These are phyloP conservation scores for Jaltomata sinuosa DNA, from an alignment of 257 asterid species.

Conservation along the genomic window DNA sequence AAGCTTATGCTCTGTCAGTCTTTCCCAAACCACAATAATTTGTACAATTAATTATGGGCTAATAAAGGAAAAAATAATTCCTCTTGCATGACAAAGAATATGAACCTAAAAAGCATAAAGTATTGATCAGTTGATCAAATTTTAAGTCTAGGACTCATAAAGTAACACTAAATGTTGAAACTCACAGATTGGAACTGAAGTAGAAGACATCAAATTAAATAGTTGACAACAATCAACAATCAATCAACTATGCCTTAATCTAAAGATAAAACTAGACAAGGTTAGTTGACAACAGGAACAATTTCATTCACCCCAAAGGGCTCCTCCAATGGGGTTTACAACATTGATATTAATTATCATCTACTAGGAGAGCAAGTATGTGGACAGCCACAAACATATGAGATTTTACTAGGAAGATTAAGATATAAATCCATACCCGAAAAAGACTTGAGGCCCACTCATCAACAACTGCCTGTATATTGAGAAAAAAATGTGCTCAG, in stretches of 20 bases:
- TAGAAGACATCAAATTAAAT: neutral
- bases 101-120: neutral
- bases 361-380: neutral
- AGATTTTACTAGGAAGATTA: neutral
- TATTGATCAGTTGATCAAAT: neutral
- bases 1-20: neutral
- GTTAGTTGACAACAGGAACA: neutral
- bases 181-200: neutral
- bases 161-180: neutral
- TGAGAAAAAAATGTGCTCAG: conserved; percentile 11
- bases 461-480: conserved; percentile 73
- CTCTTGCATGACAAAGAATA: neutral
- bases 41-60: neutral
- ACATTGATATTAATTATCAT: neutral
- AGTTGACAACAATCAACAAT: neutral
- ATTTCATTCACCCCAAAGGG: neutral
- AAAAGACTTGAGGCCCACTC: conserved; percentile 99
- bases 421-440: conserved; percentile 59
- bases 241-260: neutral
- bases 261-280: neutral
- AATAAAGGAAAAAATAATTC: neutral
- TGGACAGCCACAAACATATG: neutral
- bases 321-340: neutral
- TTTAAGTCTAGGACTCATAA: neutral
- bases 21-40: neutral